These are phyloP conservation scores for Flaveria sonorensis DNA, from an alignment of 129 eudicot species.

Conservation along the genomic window DNA sequence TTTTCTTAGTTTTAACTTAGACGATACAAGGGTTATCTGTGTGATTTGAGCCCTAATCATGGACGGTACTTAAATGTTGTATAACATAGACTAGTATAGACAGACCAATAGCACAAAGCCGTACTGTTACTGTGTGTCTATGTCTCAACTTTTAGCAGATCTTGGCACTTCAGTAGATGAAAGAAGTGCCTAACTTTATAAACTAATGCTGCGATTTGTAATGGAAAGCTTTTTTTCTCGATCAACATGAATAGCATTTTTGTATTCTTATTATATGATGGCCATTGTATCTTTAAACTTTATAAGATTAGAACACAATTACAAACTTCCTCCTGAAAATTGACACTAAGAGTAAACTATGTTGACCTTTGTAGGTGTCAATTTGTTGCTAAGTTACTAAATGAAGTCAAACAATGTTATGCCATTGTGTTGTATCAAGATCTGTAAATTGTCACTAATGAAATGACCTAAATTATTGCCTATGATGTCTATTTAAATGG, in stretches of 20 bases:
- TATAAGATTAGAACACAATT: neutral
- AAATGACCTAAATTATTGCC: neutral
- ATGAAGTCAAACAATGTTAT: neutral
- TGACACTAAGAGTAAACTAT: neutral
- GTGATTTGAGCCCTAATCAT: slow-evolving; percentile 20
- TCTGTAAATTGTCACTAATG: neutral
- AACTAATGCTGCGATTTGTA: slow-evolving; percentile 1
- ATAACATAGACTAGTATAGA: neutral
- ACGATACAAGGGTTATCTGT: neutral
- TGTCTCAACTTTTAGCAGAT: no score
- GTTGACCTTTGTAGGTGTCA: neutral
- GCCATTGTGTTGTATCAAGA: neutral
- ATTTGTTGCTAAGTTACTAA: neutral
- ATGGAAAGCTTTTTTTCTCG: neutral
- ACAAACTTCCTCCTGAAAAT: neutral
- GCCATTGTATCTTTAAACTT: neutral
- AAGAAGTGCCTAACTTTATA: neutral
- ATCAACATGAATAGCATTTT: slow-evolving; percentile 2
- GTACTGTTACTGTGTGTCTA: neutral
- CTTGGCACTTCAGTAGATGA: slow-evolving; percentile 14
- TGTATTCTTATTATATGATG: neutral
- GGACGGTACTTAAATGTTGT: neutral
- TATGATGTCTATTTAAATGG: neutral
- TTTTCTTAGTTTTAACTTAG: neutral
- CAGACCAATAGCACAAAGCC: neutral